These are phyloP conservation scores for Pichia sp. DNA, from an alignment of 1,139 yeast genomes.

Conservation along the genomic window DNA sequence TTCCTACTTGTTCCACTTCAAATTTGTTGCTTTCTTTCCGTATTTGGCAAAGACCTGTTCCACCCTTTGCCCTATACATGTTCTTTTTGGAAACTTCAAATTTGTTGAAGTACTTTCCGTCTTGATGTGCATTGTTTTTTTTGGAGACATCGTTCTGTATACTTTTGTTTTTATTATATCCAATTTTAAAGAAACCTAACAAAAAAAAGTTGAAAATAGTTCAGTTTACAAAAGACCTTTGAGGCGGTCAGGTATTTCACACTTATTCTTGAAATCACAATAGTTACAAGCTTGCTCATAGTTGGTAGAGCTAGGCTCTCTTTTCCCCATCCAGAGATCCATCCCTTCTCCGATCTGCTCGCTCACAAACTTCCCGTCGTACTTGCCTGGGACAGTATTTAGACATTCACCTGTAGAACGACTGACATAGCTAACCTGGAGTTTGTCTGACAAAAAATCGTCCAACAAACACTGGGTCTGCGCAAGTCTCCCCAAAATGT, in stretches of 20 bases:
- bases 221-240: slow-evolving; percentile 3
- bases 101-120: not conserved
- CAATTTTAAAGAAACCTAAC: not conserved
- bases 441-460: slow-evolving; percentile 34
- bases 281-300: slow-evolving; percentile 38
- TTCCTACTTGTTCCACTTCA: slow-evolving; percentile 6
- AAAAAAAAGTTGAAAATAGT: not conserved
- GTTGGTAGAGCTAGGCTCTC: slow-evolving; percentile 41
- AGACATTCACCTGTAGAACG: slow-evolving; percentile 35
- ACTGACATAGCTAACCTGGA: slow-evolving; percentile 53
- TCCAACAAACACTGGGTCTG: slow-evolving; percentile 42
- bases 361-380: slow-evolving; percentile 28
- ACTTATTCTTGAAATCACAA: slow-evolving; percentile 46
- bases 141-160: not conserved
- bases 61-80: slow-evolving; percentile 3
- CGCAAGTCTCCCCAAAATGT: slow-evolving; percentile 51
- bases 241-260: slow-evolving; percentile 17
- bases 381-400: slow-evolving; percentile 7
- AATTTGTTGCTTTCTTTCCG: not conserved
- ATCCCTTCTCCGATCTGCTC: slow-evolving; percentile 35
- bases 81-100: not conserved
- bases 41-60: slow-evolving; percentile 4
- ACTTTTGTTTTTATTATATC: not conserved
- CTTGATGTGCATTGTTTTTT: slow-evolving; percentile 1
- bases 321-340: slow-evolving; percentile 52